Base-by-base conservation (phyloP, 73 alveolate species). In the Diophrys appendiculata region DNA sequence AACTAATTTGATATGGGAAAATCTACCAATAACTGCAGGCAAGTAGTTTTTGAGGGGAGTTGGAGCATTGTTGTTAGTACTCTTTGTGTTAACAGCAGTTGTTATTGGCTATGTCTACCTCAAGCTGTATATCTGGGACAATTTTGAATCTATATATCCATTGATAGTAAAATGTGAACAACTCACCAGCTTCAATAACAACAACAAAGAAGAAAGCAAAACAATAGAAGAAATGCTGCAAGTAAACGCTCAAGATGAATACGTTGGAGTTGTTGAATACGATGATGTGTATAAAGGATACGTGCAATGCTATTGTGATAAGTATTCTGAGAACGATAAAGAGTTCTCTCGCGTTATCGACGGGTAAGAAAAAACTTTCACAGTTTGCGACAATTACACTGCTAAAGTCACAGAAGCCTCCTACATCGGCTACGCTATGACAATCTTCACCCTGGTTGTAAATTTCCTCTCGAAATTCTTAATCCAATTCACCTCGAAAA, bases 1-100 rank as follows among this genome's bases (percentile, higher is more conserved):
- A 30, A 69, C 88, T 23, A 68, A 79, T 52, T 43, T 79, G n/a
- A 69, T 79, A 29, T 79, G 88, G 88, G 88, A 79, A 29, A 60
- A 60, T 31, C 13, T 60, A 23, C 28, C 13, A 3, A 23, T 60
- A 13, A 60, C 13, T 2, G 71, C 18, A 31, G 25, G 71, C 13
- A 13, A 60, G 28, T 23, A 31, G 28, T 11, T 23, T 11, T 23
- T 11, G 2, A 60, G 71, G 28, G 71, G 33, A 2, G 28, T 60
- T 60, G 71, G 13, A 2, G 71, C 25, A 27, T 23, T 60, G 11
- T 13, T 23, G 13, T 2, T 60, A 3, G 25, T 60, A 23, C 11
- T 13, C 25, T 60, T 60, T 27, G 71, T 43, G 60, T 43, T 43
- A 18, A 43, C 18, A 43, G 60, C 60, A 11, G 18, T 43, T 43